Percentiles rank a stretch among this genome's conserved stretches.
Conservation (phyloP, 495 filamentous ascomycete genomes). For the Xylaria scruposa region DNA sequence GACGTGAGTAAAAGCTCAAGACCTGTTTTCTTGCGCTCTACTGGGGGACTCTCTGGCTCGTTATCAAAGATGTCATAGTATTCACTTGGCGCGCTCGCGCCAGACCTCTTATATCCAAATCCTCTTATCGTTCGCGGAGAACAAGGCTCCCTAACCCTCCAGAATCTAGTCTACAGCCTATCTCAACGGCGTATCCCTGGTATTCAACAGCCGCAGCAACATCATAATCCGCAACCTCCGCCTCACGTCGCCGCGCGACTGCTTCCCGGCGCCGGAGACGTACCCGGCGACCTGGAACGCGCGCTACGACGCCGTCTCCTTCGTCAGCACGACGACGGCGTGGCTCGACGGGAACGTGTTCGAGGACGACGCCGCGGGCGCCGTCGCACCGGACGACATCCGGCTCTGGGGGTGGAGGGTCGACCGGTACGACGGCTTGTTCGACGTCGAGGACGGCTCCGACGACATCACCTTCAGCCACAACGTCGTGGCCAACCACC, state of each 20-base stretch:
- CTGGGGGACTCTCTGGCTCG: background rate
- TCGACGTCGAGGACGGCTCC: conserved; percentile 33
- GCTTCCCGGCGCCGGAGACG: conserved; percentile 34
- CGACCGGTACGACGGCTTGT: conserved; percentile 32
- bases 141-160: background rate
- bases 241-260: conserved; percentile 30
- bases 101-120: background rate
- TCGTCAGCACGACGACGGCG: conserved; percentile 27
- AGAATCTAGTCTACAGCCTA: conserved; percentile 6
- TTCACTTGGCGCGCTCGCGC: background rate
- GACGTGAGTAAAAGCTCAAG: background rate
- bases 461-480: conserved; percentile 37
- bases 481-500: conserved; percentile 34
- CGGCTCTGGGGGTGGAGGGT: conserved; percentile 27
- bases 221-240: conserved; percentile 31
- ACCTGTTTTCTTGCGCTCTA: background rate
- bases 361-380: conserved; percentile 14
- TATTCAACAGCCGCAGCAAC: conserved; percentile 29
- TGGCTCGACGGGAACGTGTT: conserved; percentile 34
- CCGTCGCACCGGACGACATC: conserved; percentile 18
- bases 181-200: conserved; percentile 28
- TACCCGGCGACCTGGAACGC: conserved; percentile 34
- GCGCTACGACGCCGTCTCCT: conserved; percentile 33
- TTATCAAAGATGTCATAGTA: background rate
- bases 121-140: background rate